Conservation (phyloP, 2,329 filamentous ascomycete species). For the Aspergillus sp. region DNA sequence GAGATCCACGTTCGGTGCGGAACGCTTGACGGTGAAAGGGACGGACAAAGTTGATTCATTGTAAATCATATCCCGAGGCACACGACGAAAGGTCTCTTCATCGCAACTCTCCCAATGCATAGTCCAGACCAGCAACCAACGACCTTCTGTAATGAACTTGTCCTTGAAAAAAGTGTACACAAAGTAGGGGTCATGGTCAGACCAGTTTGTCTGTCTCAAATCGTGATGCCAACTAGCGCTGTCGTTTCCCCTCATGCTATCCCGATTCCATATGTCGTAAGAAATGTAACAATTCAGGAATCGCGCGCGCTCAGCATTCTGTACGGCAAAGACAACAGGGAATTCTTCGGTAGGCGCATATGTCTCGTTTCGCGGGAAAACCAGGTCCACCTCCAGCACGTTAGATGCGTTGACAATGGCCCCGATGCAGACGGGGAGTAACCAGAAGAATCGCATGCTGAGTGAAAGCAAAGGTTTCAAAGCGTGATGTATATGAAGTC, state of each 20-base stretch:
- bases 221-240: neutral
- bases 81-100: neutral
- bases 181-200: neutral
- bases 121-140: neutral
- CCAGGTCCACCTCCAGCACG: neutral
- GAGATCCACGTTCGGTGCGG: neutral
- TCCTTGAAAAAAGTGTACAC: neutral
- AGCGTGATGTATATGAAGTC: neutral
- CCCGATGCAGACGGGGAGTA: neutral
- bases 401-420: neutral
- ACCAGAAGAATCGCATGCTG: neutral
- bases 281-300: neutral
- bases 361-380: constrained; percentile 4
- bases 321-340: constrained; percentile 1
- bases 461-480: neutral
- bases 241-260: neutral
- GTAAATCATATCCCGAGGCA: neutral
- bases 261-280: neutral
- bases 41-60: neutral
- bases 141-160: neutral
- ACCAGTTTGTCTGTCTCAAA: neutral
- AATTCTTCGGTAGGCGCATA: constrained; percentile 1
- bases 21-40: neutral
- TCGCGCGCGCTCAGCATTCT: neutral
- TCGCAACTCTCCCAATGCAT: constrained; percentile 1